These are phyloP conservation scores for Phytophthora aleatoria DNA, from an alignment of 352 stramenopile species.

Conservation along the genomic window DNA sequence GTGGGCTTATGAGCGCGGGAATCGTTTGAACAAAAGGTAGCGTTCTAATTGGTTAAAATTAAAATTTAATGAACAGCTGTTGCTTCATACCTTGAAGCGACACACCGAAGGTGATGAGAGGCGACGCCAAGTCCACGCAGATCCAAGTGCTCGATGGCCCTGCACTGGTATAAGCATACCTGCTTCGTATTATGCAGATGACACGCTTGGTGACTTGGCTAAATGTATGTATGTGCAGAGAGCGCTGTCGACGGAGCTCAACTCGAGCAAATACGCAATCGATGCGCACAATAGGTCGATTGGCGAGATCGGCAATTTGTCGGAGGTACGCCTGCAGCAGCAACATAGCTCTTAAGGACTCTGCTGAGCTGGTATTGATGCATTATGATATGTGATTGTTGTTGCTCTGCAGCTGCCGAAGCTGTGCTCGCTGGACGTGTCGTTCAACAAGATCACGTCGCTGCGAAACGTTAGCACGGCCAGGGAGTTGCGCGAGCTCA, in stretches of 20 bases:
- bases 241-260: slow-evolving; percentile 60
- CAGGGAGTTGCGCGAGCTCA: slow-evolving; percentile 71
- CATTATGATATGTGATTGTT: background rate
- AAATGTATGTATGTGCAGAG: slow-evolving; percentile 19
- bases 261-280: slow-evolving; percentile 82
- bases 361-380: background rate
- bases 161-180: slow-evolving; percentile 33
- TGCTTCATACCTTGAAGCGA: slow-evolving; percentile 26
- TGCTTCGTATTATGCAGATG: background rate
- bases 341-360: background rate
- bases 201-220: background rate
- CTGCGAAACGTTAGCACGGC: slow-evolving; percentile 66
- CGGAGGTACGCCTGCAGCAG: slow-evolving; percentile 39
- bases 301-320: slow-evolving; percentile 64
- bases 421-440: slow-evolving; percentile 77
- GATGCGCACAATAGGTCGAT: slow-evolving; percentile 80
- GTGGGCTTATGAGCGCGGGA: slow-evolving; percentile 26
- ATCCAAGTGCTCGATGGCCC: slow-evolving; percentile 46
- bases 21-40: slow-evolving; percentile 20
- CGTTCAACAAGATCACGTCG: slow-evolving; percentile 70
- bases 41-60: slow-evolving; percentile 21
- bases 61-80: background rate
- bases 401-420: slow-evolving; percentile 52
- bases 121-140: slow-evolving; percentile 27
- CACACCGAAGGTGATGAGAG: slow-evolving; percentile 24